phyloP scores from a whole-genome alignment of 2,329 filamentous ascomycete genomes.

The Teratosphaeria destructans region DNA sequence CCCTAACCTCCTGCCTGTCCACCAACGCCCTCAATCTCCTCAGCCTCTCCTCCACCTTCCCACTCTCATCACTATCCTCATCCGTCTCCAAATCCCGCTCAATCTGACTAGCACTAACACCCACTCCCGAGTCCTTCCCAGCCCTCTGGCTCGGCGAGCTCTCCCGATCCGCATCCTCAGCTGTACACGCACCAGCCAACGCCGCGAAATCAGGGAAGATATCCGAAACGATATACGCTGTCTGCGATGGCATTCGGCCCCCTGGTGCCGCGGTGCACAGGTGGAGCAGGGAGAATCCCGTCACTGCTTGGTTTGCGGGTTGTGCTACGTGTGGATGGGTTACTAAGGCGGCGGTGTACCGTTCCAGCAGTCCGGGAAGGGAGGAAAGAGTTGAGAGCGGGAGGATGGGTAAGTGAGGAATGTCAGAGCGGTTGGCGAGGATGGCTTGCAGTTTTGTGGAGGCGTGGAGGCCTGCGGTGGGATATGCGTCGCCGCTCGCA shows the following conservation, averaged over 20 bases:
- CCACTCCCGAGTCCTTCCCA: background rate
- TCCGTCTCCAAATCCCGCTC: background rate
- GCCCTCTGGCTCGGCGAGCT: slow-evolving; percentile 7
- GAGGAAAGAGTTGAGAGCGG: slow-evolving; percentile 13
- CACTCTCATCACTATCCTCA: slow-evolving; percentile 15
- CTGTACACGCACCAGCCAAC: slow-evolving; percentile 11
- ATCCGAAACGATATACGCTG: slow-evolving; percentile 16
- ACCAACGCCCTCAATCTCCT: slow-evolving; percentile 23
- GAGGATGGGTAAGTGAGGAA: slow-evolving; percentile 18
- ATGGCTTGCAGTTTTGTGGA: slow-evolving; percentile 20
- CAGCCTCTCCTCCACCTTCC: slow-evolving; percentile 5
- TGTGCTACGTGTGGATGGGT: slow-evolving; percentile 1
- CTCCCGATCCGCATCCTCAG: background rate
- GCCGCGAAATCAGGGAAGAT: slow-evolving; percentile 14
- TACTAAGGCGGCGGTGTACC: slow-evolving; percentile 6
- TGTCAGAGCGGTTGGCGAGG: slow-evolving; percentile 10
- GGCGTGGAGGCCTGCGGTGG: slow-evolving; percentile 12
- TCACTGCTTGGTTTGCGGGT: background rate
- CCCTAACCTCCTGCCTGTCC: slow-evolving; percentile 19
- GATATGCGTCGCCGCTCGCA: background rate
- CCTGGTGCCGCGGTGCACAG: slow-evolving; percentile 15
- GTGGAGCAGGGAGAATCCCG: slow-evolving; percentile 15
- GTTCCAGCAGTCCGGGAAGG: slow-evolving; percentile 16
- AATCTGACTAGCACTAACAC: background rate
- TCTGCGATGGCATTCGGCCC: slow-evolving; percentile 11